Conservation (phyloP, 805 yeast species). For the Danielia reshetovae region DNA sequence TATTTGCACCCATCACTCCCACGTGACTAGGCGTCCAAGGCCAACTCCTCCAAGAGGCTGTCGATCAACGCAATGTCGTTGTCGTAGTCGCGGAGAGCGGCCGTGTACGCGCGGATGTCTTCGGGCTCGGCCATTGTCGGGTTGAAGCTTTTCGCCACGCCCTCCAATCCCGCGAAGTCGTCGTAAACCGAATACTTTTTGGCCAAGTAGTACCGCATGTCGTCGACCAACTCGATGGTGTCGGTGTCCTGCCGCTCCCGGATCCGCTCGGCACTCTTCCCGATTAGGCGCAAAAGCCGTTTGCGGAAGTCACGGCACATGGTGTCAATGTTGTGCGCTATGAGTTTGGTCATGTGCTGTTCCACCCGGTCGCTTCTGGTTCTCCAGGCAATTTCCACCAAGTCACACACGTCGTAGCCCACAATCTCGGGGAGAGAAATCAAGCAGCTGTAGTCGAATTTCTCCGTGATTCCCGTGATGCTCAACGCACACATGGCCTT, state of each 20-base stretch:
- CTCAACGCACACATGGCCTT: constrained; percentile 60
- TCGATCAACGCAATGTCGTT: constrained; percentile 3
- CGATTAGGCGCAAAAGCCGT: constrained; percentile 19
- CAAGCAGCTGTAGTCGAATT: constrained; percentile 19
- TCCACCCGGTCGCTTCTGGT: constrained; percentile 63
- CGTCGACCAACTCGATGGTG: constrained; percentile 76
- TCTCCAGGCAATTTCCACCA: constrained; percentile 65
- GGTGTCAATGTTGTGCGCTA: constrained; percentile 47
- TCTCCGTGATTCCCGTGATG: constrained; percentile 30
- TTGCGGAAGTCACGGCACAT: constrained; percentile 29
- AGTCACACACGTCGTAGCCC: constrained; percentile 47
- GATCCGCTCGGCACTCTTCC: constrained; percentile 53
- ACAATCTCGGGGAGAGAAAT: constrained; percentile 14
- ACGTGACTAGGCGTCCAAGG: constrained; percentile 3
- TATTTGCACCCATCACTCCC: neutral
- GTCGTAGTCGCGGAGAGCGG: constrained; percentile 1
- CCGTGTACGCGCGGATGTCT: neutral
- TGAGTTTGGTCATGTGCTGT: constrained; percentile 52
- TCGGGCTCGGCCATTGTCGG: constrained; percentile 2
- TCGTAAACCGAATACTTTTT: constrained; percentile 32
- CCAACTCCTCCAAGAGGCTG: constrained; percentile 3
- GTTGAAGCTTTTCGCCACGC: constrained; percentile 2
- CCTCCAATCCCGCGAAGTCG: constrained; percentile 23
- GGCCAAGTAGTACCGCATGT: constrained; percentile 60
- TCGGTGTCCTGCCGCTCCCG: constrained; percentile 65